Percentiles rank a stretch among this genome's conserved stretches.
phyloP scores from a whole-genome alignment of 2,329 filamentous ascomycete species.

The Pseudocercospora pini-densiflorae region DNA sequence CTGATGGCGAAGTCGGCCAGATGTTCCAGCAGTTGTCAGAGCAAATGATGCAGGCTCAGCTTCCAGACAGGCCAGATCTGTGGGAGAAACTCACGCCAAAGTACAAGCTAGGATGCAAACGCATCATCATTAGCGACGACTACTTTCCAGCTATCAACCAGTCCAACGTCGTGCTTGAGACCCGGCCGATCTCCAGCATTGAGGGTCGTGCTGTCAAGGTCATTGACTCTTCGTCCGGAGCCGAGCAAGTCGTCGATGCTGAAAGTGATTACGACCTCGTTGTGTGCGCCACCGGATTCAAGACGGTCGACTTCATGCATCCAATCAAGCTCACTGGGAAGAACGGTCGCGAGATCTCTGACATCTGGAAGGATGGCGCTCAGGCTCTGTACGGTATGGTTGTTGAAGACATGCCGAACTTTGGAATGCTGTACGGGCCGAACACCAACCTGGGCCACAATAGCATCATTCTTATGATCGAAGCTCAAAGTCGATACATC shows the following conservation, averaged over 20 bases:
- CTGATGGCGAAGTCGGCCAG: constrained; percentile 46
- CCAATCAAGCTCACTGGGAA: constrained; percentile 59
- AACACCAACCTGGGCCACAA: constrained; percentile 59
- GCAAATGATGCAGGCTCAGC: constrained; percentile 49
- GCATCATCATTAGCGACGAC: constrained; percentile 60
- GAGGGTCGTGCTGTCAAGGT: constrained; percentile 54
- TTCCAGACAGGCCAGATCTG: constrained; percentile 56
- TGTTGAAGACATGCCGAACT: constrained; percentile 59
- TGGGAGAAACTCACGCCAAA: constrained; percentile 59
- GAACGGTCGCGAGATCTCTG: constrained; percentile 48
- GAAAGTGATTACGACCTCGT: constrained; percentile 57
- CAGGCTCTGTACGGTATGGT: constrained; percentile 55
- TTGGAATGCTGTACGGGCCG: constrained; percentile 62
- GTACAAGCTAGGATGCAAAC: constrained; percentile 60
- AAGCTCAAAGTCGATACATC: constrained; percentile 61
- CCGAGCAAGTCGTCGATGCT: constrained; percentile 14
- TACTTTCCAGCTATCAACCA: constrained; percentile 57
- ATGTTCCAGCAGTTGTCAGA: constrained; percentile 43
- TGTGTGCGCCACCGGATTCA: constrained; percentile 64
- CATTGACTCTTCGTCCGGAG: constrained; percentile 31
- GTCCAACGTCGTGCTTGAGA: constrained; percentile 58
- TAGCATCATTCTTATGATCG: constrained; percentile 66
- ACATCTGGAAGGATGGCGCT: constrained; percentile 61
- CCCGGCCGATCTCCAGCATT: constrained; percentile 52
- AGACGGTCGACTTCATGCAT: constrained; percentile 62